phyloP scores from a whole-genome alignment of 2,329 filamentous ascomycete genomes.

The Coniella vitis region DNA sequence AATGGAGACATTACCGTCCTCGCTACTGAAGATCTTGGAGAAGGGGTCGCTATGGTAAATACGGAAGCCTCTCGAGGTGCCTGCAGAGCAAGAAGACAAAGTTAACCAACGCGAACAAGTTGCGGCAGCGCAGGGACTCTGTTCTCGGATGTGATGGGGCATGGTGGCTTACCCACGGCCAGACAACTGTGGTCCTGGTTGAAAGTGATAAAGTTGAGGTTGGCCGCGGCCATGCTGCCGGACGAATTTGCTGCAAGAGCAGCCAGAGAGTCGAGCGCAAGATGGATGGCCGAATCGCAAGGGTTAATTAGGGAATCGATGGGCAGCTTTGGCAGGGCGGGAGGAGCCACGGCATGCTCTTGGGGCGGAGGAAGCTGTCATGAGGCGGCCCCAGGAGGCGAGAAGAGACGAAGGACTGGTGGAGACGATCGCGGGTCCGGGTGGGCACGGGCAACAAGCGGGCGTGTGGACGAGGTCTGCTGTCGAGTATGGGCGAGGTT shows the following conservation, averaged over 20 bases:
- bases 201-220: conserved; percentile 97
- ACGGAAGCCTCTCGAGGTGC: conserved; percentile 87
- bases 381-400: neutral
- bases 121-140: neutral
- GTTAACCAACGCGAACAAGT: conserved; percentile 4
- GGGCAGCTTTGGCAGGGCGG: neutral
- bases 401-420: neutral
- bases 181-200: conserved; percentile 98
- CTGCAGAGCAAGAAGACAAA: conserved; percentile 35
- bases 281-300: neutral
- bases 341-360: neutral
- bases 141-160: neutral
- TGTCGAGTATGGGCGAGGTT: too few species aligned
- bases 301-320: neutral
- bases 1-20: conserved; percentile 90
- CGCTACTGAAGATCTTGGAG: conserved; percentile 87
- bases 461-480: too few species aligned
- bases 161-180: conserved; percentile 67
- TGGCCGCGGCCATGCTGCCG: conserved; percentile 55
- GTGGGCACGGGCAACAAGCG: neutral
- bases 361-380: neutral
- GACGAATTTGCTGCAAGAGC: neutral
- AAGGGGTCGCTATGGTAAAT: conserved; percentile 98
- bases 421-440: neutral
- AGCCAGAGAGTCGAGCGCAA: neutral